Evolutionary conservation across 2,329 filamentous ascomycete genomes (phyloP), one percentile per base, ranked within the genome.

Genomic region (Talaromyces sp.): DNA sequence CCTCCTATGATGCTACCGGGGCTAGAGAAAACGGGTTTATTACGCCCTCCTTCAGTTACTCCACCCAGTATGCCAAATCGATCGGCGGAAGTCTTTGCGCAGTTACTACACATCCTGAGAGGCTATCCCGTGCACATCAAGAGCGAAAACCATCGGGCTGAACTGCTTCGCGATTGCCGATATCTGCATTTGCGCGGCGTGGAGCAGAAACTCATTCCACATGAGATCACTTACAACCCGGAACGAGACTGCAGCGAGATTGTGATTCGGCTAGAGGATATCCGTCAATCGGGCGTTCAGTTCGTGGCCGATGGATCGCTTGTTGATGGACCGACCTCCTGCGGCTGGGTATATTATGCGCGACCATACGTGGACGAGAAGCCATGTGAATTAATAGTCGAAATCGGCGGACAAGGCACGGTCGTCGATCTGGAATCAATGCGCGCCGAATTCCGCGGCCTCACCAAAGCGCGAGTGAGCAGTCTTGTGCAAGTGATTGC

Each of bases 151-250:
- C 93, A 98, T 71, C 87, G 93, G 18, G 82, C 85, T 23, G 86
- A 90, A 63, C 82, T 98, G 3, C 80, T 98, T 1, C 84, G 90
- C 44, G 93, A 98, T 75, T 95, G 91, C 66, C 87, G 91, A 59
- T 98, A 97, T 75, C 97, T 93, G 75, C 92, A 96, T 73, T 88
- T 98, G 69, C 93, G 93, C 72, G 92, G 92, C 0, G 79, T 97
- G 0, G 93, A 98, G 77, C 93, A 98, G 76, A 88, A 86, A 66
- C 81, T 98, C 11, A 89, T 97, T 48, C 86, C 90, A 0, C 90
- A 93, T 74, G 76, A 85, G 31, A 89, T 93, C 64, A 86, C 83
- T 58, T 92, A 86, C 75, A 96, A 97, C 70, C 83, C 90, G 39
- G 78, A 83, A 16, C 83, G 89, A 2, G 80, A 83, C 16, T 84